Evolutionary conservation across 768 basidiomycete genomes (phyloP), one percentile per base, ranked within the genome.

Genomic region (Russula brevipes): DNA sequence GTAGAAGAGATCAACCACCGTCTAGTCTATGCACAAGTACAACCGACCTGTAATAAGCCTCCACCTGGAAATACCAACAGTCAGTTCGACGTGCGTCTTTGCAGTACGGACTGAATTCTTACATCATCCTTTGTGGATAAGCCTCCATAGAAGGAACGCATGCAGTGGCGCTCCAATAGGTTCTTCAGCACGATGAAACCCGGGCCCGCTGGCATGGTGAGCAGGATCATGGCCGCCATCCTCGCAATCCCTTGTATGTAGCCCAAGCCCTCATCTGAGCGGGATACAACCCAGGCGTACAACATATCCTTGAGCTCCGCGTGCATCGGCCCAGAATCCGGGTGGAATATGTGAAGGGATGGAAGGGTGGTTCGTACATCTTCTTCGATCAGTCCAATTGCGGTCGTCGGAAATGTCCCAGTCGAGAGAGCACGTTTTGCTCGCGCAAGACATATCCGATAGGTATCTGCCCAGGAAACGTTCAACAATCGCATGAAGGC

Each of bases 101-200:
- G 68, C 62, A 60, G 57, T 72, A 50, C 8, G 58, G 5, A 45
- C 4, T 47, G 41, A 17, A 31, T 36, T 82, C 86, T 79, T 74
- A 94, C 93, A 73, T 95, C 93, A 58, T 91, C 89, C 69, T 84
- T 85, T 1, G 86, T 73, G 12, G 77, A 76, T 57, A 82, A 76
- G 24, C 86, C 90, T 14, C 91, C 87, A 70, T 87, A 95, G 72
- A 96, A 94, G 46, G 88, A 86, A 36, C 89, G 83, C 74, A 95
- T 70, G 72, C 91, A 91, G 75, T 92, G 89, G 62, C 92, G 80
- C 71, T 93, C 89, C 57, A 95, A 74, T 16, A 96, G 75, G 73
- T 96, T 96, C 47, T 91, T 80, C 85, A 95, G 84, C 8, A 88
- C 84, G 49, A 91, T 73, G 72, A 95, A 95, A 0, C 84, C 91